Evolutionary conservation across 495 filamentous ascomycete species (phyloP), one percentile per base, ranked within the genome.

Genomic region (Hypoxylon rickii): DNA sequence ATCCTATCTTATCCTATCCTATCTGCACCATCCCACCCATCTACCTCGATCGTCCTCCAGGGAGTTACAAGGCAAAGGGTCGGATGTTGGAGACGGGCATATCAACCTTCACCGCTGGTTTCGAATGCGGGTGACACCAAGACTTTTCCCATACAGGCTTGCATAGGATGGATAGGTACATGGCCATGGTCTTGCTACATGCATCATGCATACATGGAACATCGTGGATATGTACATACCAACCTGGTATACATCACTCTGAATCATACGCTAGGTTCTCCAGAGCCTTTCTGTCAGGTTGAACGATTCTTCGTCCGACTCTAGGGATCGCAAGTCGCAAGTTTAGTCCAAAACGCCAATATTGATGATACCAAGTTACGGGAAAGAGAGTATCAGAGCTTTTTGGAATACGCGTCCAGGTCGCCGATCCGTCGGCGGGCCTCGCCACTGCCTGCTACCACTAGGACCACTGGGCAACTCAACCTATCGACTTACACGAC

Each of bases 61-160:
- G 33, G 19, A 41, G 42, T 34, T 18, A 20, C 22, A 18, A 48
- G 38, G 38, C 32, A 37, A 19, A 34, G 33, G 19, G 17, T 15
- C 13, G 34, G 34, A 31, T 42, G 51, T 38, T 45, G 44, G 44
- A 36, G 39, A 55, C 15, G 34, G 51, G 45, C 46, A 57, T 63
- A 36, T 57, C 59, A 29, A 45, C 37, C 52, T 53, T 63, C 59
- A 63, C 59, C 59, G 59, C 59, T 63, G 59, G 59, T 63, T 63
- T 63, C 39, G 43, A 54, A 43, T 48, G 36, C 44, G 38, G 53
- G 53, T 57, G 43, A 63, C 48, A 63, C 59, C 53, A 63, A 57
- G 59, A 50, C 59, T 53, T 22, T 44, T 29, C 20, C 49, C 49
- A 52, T 44, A 47, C 17, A 45, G 31, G 32, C 55, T 41, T 59